Evolutionary conservation across 305 asterid genomes (phyloP).

Genomic region (Caryopteris hybrid): DNA sequence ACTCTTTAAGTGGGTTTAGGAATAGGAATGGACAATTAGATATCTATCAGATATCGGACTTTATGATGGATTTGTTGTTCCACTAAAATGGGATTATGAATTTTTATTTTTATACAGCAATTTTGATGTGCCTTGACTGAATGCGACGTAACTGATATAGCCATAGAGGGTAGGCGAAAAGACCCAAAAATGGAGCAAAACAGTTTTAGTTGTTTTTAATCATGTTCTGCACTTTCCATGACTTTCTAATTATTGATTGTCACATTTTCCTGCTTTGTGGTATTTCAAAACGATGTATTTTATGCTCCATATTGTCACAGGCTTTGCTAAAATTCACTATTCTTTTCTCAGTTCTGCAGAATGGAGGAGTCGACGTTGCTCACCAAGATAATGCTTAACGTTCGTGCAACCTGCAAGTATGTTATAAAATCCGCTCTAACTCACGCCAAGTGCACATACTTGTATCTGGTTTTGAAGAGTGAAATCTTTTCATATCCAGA

Average conservation of each 20-base stretch:
- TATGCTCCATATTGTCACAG: neutral
- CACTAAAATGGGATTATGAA: no score
- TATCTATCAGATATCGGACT: no score
- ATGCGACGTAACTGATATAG: neutral
- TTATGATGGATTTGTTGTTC: neutral
- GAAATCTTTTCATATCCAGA: neutral
- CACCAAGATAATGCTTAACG: slow-evolving; percentile 43
- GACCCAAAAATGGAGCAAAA: neutral
- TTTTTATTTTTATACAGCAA: neutral
- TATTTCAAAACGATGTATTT: neutral
- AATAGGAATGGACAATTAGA: no score
- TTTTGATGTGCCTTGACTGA: neutral
- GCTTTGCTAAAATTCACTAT: neutral
- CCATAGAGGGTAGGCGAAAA: no score
- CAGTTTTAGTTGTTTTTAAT: neutral
- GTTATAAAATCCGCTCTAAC: neutral
- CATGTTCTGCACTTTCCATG: neutral
- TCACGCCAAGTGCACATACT: neutral
- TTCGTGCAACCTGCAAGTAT: slow-evolving; percentile 54
- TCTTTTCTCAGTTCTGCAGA: neutral
- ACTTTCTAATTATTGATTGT: neutral
- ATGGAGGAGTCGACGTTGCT: slow-evolving; percentile 47
- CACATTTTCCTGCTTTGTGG: neutral
- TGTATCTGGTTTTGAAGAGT: neutral
- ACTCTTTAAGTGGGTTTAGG: no score